A percentile compares a stretch with the other conserved stretches of the same genome.
Evolutionary conservation across 208 protist species (phyloP).

Genomic region (Balamuthia mandrillaris): DNA sequence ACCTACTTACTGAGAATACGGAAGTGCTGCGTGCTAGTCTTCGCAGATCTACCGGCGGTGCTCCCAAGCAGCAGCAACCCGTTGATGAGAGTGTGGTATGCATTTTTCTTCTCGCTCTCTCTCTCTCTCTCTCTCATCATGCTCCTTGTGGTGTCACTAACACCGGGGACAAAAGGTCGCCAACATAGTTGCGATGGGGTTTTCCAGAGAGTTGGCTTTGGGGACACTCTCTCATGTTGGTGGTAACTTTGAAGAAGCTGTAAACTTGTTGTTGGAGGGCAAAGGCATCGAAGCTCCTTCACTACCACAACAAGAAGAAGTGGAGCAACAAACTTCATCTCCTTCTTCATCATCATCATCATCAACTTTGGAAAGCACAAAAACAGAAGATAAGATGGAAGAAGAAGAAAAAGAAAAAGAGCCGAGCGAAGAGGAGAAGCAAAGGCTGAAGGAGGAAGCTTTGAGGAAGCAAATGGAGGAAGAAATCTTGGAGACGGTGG

Average conservation of each 20-base stretch:
- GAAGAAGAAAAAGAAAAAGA: not conserved
- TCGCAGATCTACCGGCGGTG: too few species aligned
- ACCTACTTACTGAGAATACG: not conserved
- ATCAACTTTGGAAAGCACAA: not conserved
- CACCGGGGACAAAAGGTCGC: too few species aligned
- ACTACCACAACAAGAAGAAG: not conserved
- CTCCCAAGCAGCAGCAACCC: too few species aligned
- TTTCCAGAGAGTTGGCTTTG: not conserved
- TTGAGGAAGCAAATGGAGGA: not conserved
- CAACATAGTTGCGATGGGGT: not conserved
- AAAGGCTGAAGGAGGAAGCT: not conserved
- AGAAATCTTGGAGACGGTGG: slow-evolving; percentile 1
- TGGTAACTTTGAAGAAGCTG: not conserved
- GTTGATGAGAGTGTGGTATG: too few species aligned
- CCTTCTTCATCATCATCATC: not conserved
- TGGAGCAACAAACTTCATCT: not conserved
- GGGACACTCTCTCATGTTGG: not conserved
- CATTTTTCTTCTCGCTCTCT: too few species aligned
- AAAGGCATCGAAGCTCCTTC: not conserved
- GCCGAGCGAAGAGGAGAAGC: not conserved
- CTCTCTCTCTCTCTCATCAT: too few species aligned
- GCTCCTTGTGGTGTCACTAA: too few species aligned
- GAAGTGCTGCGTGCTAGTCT: slow-evolving; percentile 4
- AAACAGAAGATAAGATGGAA: not conserved
- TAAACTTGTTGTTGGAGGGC: slow-evolving; percentile 24